Conservation (phyloP, 1,139 yeast species). For the Pneumocystis oryctolagi region DNA sequence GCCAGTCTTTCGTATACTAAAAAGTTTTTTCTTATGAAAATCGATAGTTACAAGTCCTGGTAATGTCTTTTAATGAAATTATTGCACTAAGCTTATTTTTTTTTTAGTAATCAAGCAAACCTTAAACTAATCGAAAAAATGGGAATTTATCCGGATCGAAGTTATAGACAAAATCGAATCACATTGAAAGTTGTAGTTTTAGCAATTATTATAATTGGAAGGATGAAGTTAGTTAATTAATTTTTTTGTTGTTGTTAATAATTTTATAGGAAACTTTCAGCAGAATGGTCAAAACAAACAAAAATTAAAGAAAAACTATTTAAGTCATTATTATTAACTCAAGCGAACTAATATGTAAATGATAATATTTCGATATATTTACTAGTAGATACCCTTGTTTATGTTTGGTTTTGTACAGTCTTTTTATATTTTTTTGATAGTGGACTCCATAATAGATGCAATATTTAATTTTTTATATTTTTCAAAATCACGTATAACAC, state of each 20-base stretch:
- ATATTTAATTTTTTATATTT: conserved; percentile 41
- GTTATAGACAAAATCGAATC: conserved; percentile 6
- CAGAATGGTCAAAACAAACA: background rate
- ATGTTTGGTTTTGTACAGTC: background rate
- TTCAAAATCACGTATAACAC: conserved; percentile 57
- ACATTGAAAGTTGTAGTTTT: conserved; percentile 13
- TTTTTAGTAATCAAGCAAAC: conserved; percentile 16
- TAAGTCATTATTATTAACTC: background rate
- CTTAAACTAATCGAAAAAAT: conserved; percentile 15
- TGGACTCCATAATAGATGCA: conserved; percentile 18
- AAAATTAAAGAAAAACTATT: background rate
- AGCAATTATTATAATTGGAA: conserved; percentile 8
- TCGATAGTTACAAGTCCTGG: conserved; percentile 17
- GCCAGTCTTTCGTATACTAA: conserved; percentile 15
- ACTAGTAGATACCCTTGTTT: background rate
- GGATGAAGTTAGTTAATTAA: conserved; percentile 3
- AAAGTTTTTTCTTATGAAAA: conserved; percentile 15
- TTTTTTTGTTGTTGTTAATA: background rate
- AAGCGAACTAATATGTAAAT: background rate
- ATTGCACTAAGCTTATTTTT: background rate
- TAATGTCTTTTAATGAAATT: conserved; percentile 1
- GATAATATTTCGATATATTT: background rate
- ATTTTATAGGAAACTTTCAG: background rate
- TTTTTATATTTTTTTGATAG: background rate
- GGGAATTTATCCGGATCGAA: conserved; percentile 17